Percentiles rank a stretch among this genome's conserved stretches.
These are phyloP conservation scores for Gentiana straminea DNA, from an alignment of 257 asterid species.

Conservation along the genomic window DNA sequence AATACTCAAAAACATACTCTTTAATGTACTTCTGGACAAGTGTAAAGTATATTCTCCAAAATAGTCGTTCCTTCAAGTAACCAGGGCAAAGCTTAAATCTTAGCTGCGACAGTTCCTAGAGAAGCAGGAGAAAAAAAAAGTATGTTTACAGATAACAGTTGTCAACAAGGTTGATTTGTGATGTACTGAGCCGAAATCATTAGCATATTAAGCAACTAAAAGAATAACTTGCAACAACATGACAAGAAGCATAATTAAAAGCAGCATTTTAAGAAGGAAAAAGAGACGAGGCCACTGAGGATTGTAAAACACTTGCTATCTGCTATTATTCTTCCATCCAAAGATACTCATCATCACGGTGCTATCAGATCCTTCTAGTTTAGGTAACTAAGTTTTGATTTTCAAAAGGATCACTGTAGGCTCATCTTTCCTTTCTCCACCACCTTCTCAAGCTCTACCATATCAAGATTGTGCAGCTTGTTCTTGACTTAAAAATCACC, in stretches of 20 bases:
- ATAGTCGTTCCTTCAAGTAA: slow-evolving; percentile 63
- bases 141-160: slow-evolving; percentile 1
- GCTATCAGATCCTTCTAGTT: too few relatives aligned
- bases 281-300: background rate
- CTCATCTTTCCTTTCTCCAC: too few relatives aligned
- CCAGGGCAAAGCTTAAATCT: slow-evolving; percentile 80
- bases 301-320: background rate
- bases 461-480: too few relatives aligned
- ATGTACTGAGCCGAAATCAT: background rate
- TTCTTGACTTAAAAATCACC: too few relatives aligned
- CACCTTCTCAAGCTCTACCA: too few relatives aligned
- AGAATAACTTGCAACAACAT: background rate
- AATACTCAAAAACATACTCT: slow-evolving; percentile 49
- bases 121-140: slow-evolving; percentile 13
- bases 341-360: too few relatives aligned
- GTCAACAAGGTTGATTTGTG: background rate
- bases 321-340: background rate
- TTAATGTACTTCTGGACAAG: slow-evolving; percentile 59
- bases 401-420: too few relatives aligned
- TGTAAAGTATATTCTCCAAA: slow-evolving; percentile 80
- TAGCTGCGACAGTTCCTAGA: slow-evolving; percentile 78
- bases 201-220: background rate
- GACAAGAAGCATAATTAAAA: background rate
- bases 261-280: background rate
- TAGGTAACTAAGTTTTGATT: too few relatives aligned